A percentile compares a stretch with the other conserved stretches of the same genome.
These are phyloP conservation scores for Monosporascus ibericus DNA, from an alignment of 2,329 filamentous ascomycete genomes.

Conservation along the genomic window DNA sequence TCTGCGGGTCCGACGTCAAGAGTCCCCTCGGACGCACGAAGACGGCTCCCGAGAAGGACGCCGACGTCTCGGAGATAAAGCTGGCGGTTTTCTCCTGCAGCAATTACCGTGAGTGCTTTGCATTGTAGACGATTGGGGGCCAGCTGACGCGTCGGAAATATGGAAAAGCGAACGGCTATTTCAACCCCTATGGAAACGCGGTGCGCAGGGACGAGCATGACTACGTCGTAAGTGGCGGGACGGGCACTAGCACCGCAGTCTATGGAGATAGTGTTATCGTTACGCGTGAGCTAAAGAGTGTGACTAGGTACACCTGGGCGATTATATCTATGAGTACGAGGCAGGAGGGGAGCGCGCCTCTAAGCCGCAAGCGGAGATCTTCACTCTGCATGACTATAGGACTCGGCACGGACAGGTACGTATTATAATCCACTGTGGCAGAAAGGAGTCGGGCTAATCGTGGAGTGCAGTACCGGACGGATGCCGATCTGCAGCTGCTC, in stretches of 20 bases:
- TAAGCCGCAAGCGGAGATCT: conserved; percentile 19
- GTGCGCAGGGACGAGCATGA: conserved; percentile 38
- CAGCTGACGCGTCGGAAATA: background rate
- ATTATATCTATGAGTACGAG: conserved; percentile 61
- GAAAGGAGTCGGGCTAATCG: background rate
- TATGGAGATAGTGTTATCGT: background rate
- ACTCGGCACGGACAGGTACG: conserved; percentile 31
- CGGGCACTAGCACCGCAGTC: no score
- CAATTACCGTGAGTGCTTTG: conserved; percentile 23
- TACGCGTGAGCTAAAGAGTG: background rate
- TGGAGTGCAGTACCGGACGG: conserved; percentile 31
- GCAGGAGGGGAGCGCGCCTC: conserved; percentile 22
- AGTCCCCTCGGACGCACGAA: conserved; percentile 28
- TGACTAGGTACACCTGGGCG: conserved; percentile 28
- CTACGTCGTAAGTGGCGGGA: conserved; percentile 33
- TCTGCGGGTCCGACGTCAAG: conserved; percentile 24
- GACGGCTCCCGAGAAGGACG: conserved; percentile 24
- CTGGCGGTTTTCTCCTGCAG: conserved; percentile 29
- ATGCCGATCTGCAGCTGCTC: conserved; percentile 34
- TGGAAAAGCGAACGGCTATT: conserved; percentile 36
- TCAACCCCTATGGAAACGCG: conserved; percentile 40
- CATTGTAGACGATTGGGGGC: background rate
- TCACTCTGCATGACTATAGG: conserved; percentile 36
- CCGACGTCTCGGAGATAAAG: conserved; percentile 21
- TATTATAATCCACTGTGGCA: background rate